Base-by-base conservation (phyloP, 371 early-diverging fungal genomes). In the Nematocida sp. region DNA sequence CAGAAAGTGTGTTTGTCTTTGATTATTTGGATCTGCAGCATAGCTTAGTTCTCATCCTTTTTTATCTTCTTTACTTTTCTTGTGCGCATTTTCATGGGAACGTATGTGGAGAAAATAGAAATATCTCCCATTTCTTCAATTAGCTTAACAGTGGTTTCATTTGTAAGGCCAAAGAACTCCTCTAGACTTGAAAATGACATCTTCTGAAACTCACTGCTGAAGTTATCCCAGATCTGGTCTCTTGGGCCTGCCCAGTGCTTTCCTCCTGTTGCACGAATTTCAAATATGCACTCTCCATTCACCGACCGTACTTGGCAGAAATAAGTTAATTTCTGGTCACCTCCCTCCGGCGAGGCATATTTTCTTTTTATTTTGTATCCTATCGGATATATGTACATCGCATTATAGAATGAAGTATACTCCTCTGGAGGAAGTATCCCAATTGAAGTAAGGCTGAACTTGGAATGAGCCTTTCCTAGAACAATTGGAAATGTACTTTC, bases 71-170 rank as follows among this genome's bases (percentile, higher is more conserved):
- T 69, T 39, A 44, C 60, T 73, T 82, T 73, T 58, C 50, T 72
- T 9, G 40, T 42, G 27, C 84, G 71, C 25, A 72, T 61, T 20
- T 44, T 56, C 44, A 70, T 33, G 7, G 83, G 72, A 55, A 84
- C 39, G 61, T 84, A 84, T n/a, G 72, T 66, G 55, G 61, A 52
- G 55, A 72, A 83, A 3, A 61, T 3, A 45, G 83, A 82, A 25
- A 84, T 73, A 61, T 84, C 84, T 52, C 84, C 84, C 52, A 84
- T 64, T 62, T 73, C 73, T 52, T 85, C 85, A 39, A 85, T 74
- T 47, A 73, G 55, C 33, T 69, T 82, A 62, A 72, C 78, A 9
- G 82, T 42, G 11, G 75, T 56, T 58, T 81, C 72, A 57, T 83
- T 73, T 45, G 60, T 71, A 3, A 85, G 50, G 39, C 85, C 85